A percentile compares a stretch with the other conserved stretches of the same genome.
Evolutionary conservation across 371 early-diverging fungal genomes (phyloP).

Genomic region (Apophysomyces trapeziformis): DNA sequence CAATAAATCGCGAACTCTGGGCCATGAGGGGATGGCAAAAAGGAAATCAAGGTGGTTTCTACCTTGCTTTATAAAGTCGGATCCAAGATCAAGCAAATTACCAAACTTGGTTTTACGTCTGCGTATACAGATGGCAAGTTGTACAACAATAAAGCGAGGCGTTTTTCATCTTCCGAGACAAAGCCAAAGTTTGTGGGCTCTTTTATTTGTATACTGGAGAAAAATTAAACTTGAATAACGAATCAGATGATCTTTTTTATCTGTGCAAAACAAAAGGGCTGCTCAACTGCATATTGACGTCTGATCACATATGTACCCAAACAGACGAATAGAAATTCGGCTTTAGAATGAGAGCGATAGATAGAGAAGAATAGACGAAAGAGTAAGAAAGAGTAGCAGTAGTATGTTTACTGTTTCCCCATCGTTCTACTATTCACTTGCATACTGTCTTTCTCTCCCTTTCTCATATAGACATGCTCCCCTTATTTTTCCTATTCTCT

Average conservation of each 20-base stretch:
- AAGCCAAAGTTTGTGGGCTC: not conserved
- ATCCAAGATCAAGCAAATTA: slow-evolving; percentile 8
- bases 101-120: not conserved
- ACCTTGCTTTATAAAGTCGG: slow-evolving; percentile 7
- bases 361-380: too few species aligned
- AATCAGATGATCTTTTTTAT: slow-evolving; percentile 9
- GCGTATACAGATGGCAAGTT: not conserved
- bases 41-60: not conserved
- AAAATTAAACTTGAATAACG: not conserved
- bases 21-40: not conserved
- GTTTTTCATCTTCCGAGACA: slow-evolving; percentile 7
- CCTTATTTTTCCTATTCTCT: not conserved
- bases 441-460: too few species aligned
- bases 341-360: too few species aligned
- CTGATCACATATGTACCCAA: not conserved
- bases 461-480: too few species aligned
- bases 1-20: not conserved
- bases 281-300: not conserved
- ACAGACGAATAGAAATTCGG: too few species aligned
- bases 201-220: not conserved
- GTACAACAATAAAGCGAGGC: slow-evolving; percentile 8
- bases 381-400: too few species aligned
- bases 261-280: not conserved
- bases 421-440: too few species aligned
- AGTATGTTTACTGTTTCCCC: too few species aligned